Percentiles rank a stretch among this genome's conserved stretches.
Conservation (phyloP, 2,329 filamentous ascomycete species). For the Alternaria longipes region DNA sequence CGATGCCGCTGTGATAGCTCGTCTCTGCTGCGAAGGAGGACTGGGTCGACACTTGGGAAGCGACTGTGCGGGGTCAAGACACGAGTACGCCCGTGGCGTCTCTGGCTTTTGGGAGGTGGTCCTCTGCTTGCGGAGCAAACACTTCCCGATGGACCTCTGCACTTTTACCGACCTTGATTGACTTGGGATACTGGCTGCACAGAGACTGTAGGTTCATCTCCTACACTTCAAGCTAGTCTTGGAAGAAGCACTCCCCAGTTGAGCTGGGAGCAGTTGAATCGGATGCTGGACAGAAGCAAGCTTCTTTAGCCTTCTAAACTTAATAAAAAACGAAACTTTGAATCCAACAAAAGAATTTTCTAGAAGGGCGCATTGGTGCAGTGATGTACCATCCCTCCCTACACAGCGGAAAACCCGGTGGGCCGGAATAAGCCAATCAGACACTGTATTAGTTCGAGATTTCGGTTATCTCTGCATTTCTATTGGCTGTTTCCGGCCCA, state of each 20-base stretch:
- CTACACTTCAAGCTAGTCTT: conserved; percentile 61
- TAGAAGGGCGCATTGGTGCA: neutral
- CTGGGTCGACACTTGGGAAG: conserved; percentile 15
- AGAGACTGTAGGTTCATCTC: conserved; percentile 62
- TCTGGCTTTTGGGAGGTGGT: conserved; percentile 40
- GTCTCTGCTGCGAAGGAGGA: conserved; percentile 38
- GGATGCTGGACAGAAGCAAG: conserved; percentile 61
- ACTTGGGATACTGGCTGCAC: conserved; percentile 21
- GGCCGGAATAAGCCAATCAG: too few relatives aligned
- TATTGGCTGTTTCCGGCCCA: too few relatives aligned
- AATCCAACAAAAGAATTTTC: conserved; percentile 3
- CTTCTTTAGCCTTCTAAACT: conserved; percentile 52
- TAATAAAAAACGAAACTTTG: conserved; percentile 49
- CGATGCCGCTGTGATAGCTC: conserved; percentile 49
- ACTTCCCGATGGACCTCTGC: conserved; percentile 43
- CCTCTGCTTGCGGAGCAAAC: conserved; percentile 53
- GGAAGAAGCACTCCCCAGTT: conserved; percentile 47
- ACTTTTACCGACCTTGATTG: conserved; percentile 41
- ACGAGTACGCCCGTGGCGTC: conserved; percentile 45
- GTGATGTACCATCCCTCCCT: too few relatives aligned
- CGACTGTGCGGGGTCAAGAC: conserved; percentile 36
- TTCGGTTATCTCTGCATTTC: too few relatives aligned
- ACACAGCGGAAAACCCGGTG: too few relatives aligned
- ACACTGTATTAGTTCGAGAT: too few relatives aligned
- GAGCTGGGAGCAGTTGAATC: conserved; percentile 55